Evolutionary conservation across 768 basidiomycete species (phyloP).

Genomic region (Fomitopsis pulvina): DNA sequence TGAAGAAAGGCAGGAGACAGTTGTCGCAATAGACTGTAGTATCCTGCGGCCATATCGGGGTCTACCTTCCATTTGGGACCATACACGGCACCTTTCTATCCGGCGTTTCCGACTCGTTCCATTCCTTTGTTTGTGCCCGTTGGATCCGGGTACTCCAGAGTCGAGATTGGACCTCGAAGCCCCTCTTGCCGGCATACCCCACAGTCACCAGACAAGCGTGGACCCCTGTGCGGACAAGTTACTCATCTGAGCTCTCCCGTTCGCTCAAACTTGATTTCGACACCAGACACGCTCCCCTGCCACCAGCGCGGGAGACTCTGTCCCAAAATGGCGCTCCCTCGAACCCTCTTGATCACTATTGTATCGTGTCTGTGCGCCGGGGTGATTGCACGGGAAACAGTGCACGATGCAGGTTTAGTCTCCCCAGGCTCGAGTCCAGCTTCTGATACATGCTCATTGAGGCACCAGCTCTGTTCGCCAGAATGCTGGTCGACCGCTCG

Average conservation of each 20-base stretch:
- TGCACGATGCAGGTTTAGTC: slow-evolving; percentile 40
- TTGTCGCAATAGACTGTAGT: not conserved
- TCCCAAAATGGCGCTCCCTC: not conserved
- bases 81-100: too few relatives aligned
- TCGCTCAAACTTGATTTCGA: too few relatives aligned
- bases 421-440: slow-evolving; percentile 1
- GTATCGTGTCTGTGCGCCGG: not conserved
- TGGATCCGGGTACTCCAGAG: not conserved
- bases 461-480: slow-evolving; percentile 35
- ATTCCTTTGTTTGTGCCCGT: not conserved
- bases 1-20: not conserved
- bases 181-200: not conserved
- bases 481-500: slow-evolving; percentile 34
- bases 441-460: slow-evolving; percentile 2
- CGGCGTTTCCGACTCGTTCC: not conserved
- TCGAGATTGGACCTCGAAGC: not conserved
- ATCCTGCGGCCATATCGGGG: not conserved
- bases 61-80: not conserved
- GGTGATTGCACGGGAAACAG: slow-evolving; percentile 31
- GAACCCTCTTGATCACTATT: not conserved
- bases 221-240: not conserved
- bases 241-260: too few relatives aligned
- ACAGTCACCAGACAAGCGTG: not conserved
- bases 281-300: not conserved
- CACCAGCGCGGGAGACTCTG: not conserved